Conservation (phyloP, 148 eudicot genomes). For the Nyssa sinensis region DNA sequence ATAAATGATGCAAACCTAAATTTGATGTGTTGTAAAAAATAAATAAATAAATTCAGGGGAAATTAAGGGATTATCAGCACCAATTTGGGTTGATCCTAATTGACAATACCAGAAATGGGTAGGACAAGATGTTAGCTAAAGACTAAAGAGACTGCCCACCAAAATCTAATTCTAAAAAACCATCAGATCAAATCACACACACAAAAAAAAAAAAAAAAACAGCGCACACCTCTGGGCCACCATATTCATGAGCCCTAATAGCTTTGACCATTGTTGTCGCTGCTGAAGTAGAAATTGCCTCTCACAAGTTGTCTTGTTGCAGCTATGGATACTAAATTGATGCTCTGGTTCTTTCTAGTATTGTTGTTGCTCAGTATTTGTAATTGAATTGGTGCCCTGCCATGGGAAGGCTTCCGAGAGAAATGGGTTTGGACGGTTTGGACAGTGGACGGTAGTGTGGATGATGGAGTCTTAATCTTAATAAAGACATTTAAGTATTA, state of each 20-base stretch:
- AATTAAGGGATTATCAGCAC: neutral
- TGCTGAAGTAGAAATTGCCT: conserved; percentile 26
- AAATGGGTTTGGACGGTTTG: neutral
- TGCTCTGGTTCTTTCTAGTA: neutral
- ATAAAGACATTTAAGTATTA: neutral
- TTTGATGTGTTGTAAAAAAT: no score
- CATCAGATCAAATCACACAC: no score
- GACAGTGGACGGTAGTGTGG: no score
- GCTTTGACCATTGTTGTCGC: conserved; percentile 71
- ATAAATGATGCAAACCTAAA: no score
- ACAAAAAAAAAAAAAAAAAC: no score
- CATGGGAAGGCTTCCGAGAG: neutral
- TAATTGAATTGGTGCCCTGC: neutral
- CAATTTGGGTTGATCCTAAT: neutral
- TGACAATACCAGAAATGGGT: neutral
- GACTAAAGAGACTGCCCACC: no score
- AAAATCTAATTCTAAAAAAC: no score
- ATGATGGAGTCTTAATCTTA: neutral
- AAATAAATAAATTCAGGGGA: no score
- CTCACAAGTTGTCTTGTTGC: conserved; percentile 15
- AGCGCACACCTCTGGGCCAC: conserved; percentile 71
- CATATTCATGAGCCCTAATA: conserved; percentile 63
- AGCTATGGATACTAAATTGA: neutral
- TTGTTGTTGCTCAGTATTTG: neutral
- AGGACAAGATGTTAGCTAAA: neutral